These are phyloP conservation scores for Trametes punicea DNA, from an alignment of 768 basidiomycete genomes.

Conservation along the genomic window DNA sequence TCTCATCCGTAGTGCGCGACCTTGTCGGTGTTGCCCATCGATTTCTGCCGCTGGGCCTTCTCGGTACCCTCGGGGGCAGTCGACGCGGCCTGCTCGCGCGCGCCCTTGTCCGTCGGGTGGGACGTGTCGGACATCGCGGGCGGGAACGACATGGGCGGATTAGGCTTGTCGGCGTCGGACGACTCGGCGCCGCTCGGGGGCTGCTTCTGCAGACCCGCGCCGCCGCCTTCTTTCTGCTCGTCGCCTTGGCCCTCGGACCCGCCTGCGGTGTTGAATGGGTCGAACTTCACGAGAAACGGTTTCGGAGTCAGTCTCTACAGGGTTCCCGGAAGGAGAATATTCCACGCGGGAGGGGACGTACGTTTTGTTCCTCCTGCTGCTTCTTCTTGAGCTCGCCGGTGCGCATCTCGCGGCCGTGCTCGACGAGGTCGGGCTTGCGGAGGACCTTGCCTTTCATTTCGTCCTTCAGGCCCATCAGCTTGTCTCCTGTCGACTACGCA, in stretches of 20 bases:
- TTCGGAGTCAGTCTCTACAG: background rate
- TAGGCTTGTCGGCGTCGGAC: background rate
- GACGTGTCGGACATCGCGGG: conserved; percentile 7
- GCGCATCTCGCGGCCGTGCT: conserved; percentile 38
- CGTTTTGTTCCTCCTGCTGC: conserved; percentile 29
- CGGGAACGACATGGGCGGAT: background rate
- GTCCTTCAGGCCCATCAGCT: conserved; percentile 37
- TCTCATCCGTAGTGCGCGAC: conserved; percentile 16
- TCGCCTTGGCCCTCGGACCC: background rate
- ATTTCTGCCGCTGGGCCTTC: conserved; percentile 20
- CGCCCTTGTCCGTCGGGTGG: conserved; percentile 11
- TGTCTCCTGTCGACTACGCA: conserved; percentile 32
- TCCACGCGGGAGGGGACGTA: background rate
- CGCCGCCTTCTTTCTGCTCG: background rate
- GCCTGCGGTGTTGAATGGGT: conserved; percentile 2
- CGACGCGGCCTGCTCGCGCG: conserved; percentile 25
- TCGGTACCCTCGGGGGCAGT: conserved; percentile 27
- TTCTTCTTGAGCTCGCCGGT: conserved; percentile 40
- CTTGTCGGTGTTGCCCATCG: conserved; percentile 15
- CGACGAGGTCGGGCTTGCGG: conserved; percentile 34
- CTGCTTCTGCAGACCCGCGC: conserved; percentile 2
- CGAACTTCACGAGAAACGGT: background rate
- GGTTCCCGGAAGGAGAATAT: background rate
- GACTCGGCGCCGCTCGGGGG: background rate
- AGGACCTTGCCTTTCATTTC: conserved; percentile 39